Base-by-base conservation (phyloP, 805 yeast genomes). In the Lachancea fermentati region DNA sequence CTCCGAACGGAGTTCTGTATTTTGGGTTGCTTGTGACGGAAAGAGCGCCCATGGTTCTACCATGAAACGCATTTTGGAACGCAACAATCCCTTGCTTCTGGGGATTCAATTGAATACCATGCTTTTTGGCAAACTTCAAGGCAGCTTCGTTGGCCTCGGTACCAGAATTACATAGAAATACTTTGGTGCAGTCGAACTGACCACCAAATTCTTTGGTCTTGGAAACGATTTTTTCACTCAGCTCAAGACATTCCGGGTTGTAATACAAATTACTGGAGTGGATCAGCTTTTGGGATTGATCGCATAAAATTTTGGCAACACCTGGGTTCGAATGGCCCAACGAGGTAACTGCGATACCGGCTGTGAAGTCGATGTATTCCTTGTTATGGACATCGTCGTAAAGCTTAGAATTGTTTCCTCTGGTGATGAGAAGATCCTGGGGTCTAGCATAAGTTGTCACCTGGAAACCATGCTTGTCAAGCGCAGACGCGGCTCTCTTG, bases 321-420 rank as follows among this genome's bases (percentile, higher is more conserved):
- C 79, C 81, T 3, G 79, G 78, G 52, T 93, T 75, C 18, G 88
- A 69, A 58, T 93, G 97, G 2, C 98, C 98, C 47, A 93, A 68
- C 1, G 85, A 81, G n/a, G 96, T 91, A 12, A 93, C 98, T 1
- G 98, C 97, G 50, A 93, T 91, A 39, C 98, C 98, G 2, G 97
- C 88, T 1, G 91, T 81, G 64, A 93, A 91, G 59, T 93, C 98
- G 37, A 93, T 72, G 56, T 81, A 93, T 58, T 81, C 73, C 30
- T 77, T 72, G 45, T 83, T 82, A 52, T 85, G 87, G 36, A 82
- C 63, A 35, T 58, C 63, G 61, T 93, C 98, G 70, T 80, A 88
- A 40, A 93, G 60, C 39, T 70, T 69, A n/a, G 88, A 76, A 14
- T 95, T 96, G 51, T 78, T 64, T 26, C 96, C 98, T 45, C 80